A percentile compares a stretch with the other conserved stretches of the same genome.
These are phyloP conservation scores for Malus asiatica DNA, from an alignment of 306 rosid species.

Conservation along the genomic window DNA sequence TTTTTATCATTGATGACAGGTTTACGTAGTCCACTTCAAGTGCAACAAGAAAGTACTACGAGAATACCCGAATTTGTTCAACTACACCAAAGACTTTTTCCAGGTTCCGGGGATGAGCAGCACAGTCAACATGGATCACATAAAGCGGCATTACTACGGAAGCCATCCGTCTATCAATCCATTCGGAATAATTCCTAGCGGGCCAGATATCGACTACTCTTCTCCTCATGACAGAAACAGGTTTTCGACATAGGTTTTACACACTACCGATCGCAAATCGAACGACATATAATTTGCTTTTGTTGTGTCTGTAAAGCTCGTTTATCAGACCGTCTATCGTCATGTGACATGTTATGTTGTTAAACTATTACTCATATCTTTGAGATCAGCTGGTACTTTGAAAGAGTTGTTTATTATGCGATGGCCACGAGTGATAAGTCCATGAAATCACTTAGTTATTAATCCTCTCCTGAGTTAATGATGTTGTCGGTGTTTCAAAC, in stretches of 20 bases:
- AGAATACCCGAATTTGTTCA: constrained; percentile 78
- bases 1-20: constrained; percentile 35
- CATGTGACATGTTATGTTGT: not conserved
- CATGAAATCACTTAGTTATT: too few relatives aligned
- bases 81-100: constrained; percentile 73
- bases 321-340: not conserved
- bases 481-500: too few relatives aligned
- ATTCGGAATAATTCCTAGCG: constrained; percentile 65
- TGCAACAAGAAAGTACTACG: constrained; percentile 82
- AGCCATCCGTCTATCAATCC: constrained; percentile 87
- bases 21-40: constrained; percentile 88
- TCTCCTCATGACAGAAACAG: constrained; percentile 66
- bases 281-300: not conserved
- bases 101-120: constrained; percentile 68
- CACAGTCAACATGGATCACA: constrained; percentile 75
- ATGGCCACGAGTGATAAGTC: too few relatives aligned
- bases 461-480: too few relatives aligned
- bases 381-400: not conserved
- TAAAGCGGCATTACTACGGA: constrained; percentile 75
- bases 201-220: constrained; percentile 59
- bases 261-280: not conserved
- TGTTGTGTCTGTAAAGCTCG: not conserved
- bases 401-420: not conserved
- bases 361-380: not conserved
- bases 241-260: constrained; percentile 43